Base-by-base conservation (phyloP, 1,284 basidiomycete genomes). In the Amylostereum chailletii region DNA sequence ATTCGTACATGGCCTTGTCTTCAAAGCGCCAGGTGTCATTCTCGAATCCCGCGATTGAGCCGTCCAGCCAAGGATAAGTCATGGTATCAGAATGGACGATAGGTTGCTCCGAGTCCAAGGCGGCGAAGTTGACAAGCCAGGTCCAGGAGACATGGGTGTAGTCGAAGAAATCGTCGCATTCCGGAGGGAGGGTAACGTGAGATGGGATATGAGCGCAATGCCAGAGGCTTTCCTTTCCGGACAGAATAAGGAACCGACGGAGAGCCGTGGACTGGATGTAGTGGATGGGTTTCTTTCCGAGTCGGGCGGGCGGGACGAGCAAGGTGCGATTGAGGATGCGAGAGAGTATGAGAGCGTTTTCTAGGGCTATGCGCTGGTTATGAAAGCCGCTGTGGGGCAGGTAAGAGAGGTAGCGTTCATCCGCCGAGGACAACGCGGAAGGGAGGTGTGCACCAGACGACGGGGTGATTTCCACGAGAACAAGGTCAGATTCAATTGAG, bases 321-420 rank as follows among this genome's bases (percentile, higher is more conserved):
- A 90, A 69, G 7, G 85, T 90, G 49, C 86, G 83, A 63, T 86
- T 83, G 48, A 89, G 72, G 32, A 86, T 62, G 54, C 67, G 70
- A 5, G 87, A 74, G 47, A 90, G 72, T 9, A 81, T 71, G 33
- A 90, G 72, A 8, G 86, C 86, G 57, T 91, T 91, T 63, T 90
- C 85, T 52, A 91, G 72, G 30, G 85, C 81, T 53, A 92, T 88
- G 36, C 87, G 80, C 66, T 91, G 87, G 62, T 90, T 91, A 65
- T 90, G 86, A 55, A 87, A 85, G 2, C 87, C 86, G 55, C 81
- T 84, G 58, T 88, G 86, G n/a, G 84, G 83, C 32, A 88, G 68
- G 57, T 86, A 86, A 27, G 81, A 67, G 19, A 86, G 64, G 57
- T 72, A 86, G 49, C 64, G 71, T 49, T 68, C 65, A 6, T 61